Evolutionary conservation across 2,329 filamentous ascomycete species (phyloP), one percentile per base, ranked within the genome.

Genomic region (Pseudopithomyces maydicus): DNA sequence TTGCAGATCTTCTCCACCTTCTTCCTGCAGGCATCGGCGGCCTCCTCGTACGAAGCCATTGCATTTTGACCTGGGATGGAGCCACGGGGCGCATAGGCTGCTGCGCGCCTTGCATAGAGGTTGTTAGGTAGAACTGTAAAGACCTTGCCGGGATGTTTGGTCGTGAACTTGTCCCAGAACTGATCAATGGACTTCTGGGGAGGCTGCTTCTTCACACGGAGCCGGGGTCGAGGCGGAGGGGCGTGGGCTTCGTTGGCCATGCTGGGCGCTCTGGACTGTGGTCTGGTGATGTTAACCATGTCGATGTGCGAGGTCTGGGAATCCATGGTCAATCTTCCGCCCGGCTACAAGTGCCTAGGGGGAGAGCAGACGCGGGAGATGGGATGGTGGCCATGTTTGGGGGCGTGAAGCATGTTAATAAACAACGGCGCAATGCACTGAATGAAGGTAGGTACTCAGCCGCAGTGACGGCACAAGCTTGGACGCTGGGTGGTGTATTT

Each of bases 71-170:
- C 89, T 22, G 82, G 82, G 10, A 84, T 79, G 3, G 81, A 52
- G 77, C 82, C 61, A 48, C 82, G 82, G 77, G 80, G 81, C 29
- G 82, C 80, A 77, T 83, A 23, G 51, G 83, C 82, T 26, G 85
- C 83, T 23, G 85, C 84, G 55, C 82, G 83, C 56, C 86, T 83
- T 33, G 85, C 84, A 69, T 89, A 88, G 6, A 84, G 79, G 62
- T 89, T 90, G 55, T 86, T 84, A 0, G 90, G 90, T 12, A 93
- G 82, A 43, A 92, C 82, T 1, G 85, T 88, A 29, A 87, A 89
- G 20, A 89, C 86, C 78, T 90, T 91, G 15, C 90, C 89, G 0
- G 89, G 90, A 23, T 83, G 82, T 68, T 88, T 90, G 50, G 87
- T 86, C 69, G 83, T 85, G 66, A 88, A 89, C 57, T 85, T 87